Conservation (phyloP, 352 stramenopile species). For the Phytophthora cryptogea region DNA sequence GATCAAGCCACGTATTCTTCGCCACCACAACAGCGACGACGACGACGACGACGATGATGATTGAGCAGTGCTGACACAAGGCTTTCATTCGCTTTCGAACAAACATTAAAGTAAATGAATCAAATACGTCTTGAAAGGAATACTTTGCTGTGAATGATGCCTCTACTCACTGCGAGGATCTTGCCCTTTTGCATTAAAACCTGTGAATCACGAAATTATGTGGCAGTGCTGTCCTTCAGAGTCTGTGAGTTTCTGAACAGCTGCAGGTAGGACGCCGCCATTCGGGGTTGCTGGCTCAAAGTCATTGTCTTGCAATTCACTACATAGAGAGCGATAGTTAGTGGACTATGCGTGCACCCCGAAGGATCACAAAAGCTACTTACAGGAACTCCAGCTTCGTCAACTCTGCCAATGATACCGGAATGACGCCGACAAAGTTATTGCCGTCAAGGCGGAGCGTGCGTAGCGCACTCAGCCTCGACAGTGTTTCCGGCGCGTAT, state of each 20-base stretch:
- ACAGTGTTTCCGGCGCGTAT: conserved; percentile 50
- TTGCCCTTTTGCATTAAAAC: background rate
- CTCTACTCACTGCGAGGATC: too few species aligned
- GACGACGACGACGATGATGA: conserved; percentile 17
- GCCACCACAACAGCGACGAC: conserved; percentile 6
- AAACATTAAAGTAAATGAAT: too few species aligned
- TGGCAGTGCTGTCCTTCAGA: conserved; percentile 40
- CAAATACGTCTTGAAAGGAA: too few species aligned
- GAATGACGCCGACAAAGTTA: conserved; percentile 48
- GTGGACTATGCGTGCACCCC: background rate
- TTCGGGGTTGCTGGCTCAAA: conserved; percentile 42
- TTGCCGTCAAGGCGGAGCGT: conserved; percentile 67
- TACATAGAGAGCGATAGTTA: conserved; percentile 9
- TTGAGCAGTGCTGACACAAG: background rate
- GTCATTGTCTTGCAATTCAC: conserved; percentile 59
- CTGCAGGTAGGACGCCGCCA: conserved; percentile 39
- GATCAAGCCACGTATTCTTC: background rate
- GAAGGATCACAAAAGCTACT: conserved; percentile 6
- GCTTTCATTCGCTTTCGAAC: too few species aligned
- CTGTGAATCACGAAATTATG: conserved; percentile 22
- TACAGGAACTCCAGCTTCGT: conserved; percentile 61
- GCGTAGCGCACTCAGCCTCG: conserved; percentile 35
- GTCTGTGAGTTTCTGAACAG: conserved; percentile 50
- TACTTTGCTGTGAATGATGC: too few species aligned
- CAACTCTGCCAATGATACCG: conserved; percentile 45